These are phyloP conservation scores for Starmerella geochares DNA, from an alignment of 805 yeast genomes.

Conservation along the genomic window DNA sequence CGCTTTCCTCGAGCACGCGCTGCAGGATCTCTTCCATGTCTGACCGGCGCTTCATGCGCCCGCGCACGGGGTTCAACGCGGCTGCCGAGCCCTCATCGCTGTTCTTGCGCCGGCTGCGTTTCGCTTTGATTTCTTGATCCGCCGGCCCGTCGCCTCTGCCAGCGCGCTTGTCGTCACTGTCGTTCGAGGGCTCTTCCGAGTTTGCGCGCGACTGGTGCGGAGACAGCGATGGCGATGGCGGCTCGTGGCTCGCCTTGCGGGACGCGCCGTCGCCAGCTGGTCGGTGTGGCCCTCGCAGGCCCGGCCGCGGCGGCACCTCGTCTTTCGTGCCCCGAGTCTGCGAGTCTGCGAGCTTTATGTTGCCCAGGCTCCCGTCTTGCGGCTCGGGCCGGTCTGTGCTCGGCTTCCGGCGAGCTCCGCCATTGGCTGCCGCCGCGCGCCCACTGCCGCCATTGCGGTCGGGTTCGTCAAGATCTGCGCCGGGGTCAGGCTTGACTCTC, in stretches of 20 bases:
- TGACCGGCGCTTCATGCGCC: conserved; percentile 26
- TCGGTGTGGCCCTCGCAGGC: not conserved
- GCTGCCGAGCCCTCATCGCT: conserved; percentile 3
- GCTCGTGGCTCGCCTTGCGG: not conserved
- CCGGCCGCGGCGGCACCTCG: not conserved
- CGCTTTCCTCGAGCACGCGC: conserved; percentile 36
- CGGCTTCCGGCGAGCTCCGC: not conserved
- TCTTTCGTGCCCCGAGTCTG: not conserved
- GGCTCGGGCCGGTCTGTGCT: not conserved
- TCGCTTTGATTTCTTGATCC: not conserved
- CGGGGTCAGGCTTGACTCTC: not conserved
- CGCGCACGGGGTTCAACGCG: conserved; percentile 1
- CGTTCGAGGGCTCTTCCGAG: not conserved
- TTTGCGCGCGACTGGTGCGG: not conserved
- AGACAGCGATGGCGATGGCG: not conserved
- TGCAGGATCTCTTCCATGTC: conserved; percentile 35
- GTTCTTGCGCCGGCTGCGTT: conserved; percentile 6
- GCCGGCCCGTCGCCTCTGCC: not conserved
- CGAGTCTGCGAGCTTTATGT: not conserved
- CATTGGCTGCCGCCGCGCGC: not conserved
- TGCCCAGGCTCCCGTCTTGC: not conserved
- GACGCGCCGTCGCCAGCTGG: not conserved
- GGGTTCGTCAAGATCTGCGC: not conserved
- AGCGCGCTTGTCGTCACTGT: not conserved
- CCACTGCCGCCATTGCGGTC: not conserved